Conservation (phyloP, 2,329 filamentous ascomycete species). For the Penicillium sp. region DNA sequence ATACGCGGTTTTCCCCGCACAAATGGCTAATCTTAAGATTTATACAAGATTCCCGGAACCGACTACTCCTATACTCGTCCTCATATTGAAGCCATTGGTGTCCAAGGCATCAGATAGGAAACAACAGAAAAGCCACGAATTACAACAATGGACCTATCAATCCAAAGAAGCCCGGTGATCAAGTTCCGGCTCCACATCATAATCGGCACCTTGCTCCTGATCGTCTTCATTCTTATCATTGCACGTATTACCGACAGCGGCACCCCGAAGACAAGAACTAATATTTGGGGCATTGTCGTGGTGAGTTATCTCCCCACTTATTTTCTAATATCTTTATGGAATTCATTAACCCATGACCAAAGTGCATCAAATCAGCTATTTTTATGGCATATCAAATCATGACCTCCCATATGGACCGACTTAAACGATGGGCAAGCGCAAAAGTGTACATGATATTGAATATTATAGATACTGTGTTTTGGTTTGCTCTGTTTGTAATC, state of each 20-base stretch:
- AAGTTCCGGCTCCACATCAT: background rate
- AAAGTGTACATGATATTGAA: slow-evolving; percentile 21
- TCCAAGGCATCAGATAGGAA: background rate
- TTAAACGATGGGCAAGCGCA: slow-evolving; percentile 21
- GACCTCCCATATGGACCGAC: slow-evolving; percentile 13
- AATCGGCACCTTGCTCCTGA: background rate
- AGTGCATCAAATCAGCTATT: slow-evolving; percentile 23
- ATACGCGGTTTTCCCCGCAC: background rate
- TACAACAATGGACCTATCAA: background rate
- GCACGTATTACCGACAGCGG: background rate
- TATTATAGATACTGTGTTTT: slow-evolving; percentile 25
- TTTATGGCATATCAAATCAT: slow-evolving; percentile 22
- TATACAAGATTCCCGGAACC: background rate
- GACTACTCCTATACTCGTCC: background rate
- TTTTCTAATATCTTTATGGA: background rate
- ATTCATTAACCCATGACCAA: background rate
- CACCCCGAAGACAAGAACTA: background rate
- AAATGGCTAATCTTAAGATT: background rate
- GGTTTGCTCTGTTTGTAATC: slow-evolving; percentile 24
- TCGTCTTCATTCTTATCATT: background rate
- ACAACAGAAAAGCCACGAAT: background rate
- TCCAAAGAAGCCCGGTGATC: background rate
- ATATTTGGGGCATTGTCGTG: background rate
- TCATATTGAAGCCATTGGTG: background rate
- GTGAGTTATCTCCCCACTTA: background rate